These are phyloP conservation scores for Aspergillus haitiensis DNA, from an alignment of 495 filamentous ascomycete species.

Conservation along the genomic window DNA sequence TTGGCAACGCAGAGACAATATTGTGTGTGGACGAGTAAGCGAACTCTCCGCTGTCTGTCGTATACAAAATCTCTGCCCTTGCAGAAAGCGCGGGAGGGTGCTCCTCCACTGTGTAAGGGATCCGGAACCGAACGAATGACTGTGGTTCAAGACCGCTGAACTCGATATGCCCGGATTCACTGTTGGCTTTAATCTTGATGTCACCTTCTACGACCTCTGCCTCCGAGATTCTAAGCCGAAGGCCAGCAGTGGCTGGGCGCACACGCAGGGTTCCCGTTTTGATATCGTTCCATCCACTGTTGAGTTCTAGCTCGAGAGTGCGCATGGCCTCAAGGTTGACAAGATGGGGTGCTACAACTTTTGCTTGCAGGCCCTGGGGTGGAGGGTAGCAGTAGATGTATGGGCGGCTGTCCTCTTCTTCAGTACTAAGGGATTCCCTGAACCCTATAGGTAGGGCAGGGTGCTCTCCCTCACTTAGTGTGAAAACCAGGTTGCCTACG, in stretches of 20 bases:
- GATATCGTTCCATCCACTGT: constrained; percentile 77
- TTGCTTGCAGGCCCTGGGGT: constrained; percentile 49
- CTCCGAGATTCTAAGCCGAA: constrained; percentile 77
- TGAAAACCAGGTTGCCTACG: constrained; percentile 67
- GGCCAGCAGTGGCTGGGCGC: constrained; percentile 79
- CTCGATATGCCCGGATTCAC: constrained; percentile 65
- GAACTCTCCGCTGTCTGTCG: constrained; percentile 71
- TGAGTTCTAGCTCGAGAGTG: constrained; percentile 69
- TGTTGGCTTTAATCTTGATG: constrained; percentile 55
- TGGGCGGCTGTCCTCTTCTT: constrained; percentile 37
- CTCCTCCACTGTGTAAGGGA: constrained; percentile 87
- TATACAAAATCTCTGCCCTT: constrained; percentile 74
- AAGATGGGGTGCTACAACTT: constrained; percentile 43
- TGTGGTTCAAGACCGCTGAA: constrained; percentile 55
- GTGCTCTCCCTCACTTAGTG: constrained; percentile 35
- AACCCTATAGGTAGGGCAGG: constrained; percentile 38
- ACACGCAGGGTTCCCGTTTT: constrained; percentile 67
- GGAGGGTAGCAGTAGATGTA: constrained; percentile 55
- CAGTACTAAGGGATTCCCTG: constrained; percentile 43
- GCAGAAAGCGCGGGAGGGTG: constrained; percentile 70
- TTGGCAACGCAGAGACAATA: constrained; percentile 69
- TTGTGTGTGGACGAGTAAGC: constrained; percentile 61
- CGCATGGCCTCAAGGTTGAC: constrained; percentile 76
- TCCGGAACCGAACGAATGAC: constrained; percentile 55
- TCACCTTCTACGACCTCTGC: constrained; percentile 57